phyloP scores from a whole-genome alignment of 345 rosid species.

The Eucalyptus polybractea region DNA sequence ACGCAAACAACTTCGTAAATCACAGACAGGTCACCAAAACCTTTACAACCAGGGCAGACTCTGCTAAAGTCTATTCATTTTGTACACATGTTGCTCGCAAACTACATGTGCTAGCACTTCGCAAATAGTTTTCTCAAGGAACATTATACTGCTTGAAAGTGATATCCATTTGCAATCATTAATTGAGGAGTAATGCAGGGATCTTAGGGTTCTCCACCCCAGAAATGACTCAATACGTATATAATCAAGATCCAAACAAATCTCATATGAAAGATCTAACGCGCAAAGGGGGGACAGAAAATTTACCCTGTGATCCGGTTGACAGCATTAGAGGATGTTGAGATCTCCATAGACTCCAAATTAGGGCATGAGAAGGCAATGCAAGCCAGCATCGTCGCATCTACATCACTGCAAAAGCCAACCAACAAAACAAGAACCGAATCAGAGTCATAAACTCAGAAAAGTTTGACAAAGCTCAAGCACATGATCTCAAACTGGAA shows the following conservation, averaged over 20 bases:
- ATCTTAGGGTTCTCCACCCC: neutral
- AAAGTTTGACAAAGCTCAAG: neutral
- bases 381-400: conserved; percentile 86
- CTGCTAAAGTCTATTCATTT: neutral
- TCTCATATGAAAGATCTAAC: neutral
- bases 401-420: conserved; percentile 59
- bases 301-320: conserved; percentile 87
- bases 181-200: neutral
- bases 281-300: neutral
- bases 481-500: neutral
- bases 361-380: conserved; percentile 92
- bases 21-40: neutral
- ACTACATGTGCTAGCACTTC: neutral
- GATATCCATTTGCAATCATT: neutral
- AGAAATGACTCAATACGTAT: neutral
- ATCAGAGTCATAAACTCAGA: neutral
- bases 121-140: neutral
- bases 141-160: neutral
- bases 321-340: conserved; percentile 34
- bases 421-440: neutral
- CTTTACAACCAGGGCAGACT: neutral
- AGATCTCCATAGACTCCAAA: conserved; percentile 77
- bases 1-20: neutral
- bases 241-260: neutral
- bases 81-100: neutral